Conservation (phyloP, 306 rosid genomes). For the Cicer pinnatifidum region DNA sequence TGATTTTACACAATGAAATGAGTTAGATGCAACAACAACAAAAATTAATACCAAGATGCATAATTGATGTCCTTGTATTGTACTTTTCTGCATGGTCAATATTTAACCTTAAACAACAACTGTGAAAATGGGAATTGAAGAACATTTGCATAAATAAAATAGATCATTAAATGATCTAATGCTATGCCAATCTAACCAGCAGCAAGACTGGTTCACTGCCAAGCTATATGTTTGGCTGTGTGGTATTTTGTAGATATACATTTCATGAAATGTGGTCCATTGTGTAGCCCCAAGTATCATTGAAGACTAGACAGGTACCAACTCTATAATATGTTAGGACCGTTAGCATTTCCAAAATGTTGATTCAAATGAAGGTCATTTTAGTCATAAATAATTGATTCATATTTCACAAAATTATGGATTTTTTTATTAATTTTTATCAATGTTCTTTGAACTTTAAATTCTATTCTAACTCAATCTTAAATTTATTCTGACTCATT, state of each 20-base stretch:
- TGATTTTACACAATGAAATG: no score
- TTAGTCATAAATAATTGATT: no score
- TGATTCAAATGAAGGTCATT: neutral
- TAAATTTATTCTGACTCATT: no score
- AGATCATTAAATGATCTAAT: slow-evolving; percentile 12
- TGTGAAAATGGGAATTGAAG: slow-evolving; percentile 24
- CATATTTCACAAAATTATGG: no score
- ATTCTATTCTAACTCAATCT: no score
- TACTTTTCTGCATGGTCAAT: slow-evolving; percentile 13
- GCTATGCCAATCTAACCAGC: slow-evolving; percentile 29
- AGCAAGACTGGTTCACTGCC: slow-evolving; percentile 29
- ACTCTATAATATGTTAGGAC: slow-evolving; percentile 36
- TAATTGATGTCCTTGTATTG: neutral
- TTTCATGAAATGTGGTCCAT: slow-evolving; percentile 44
- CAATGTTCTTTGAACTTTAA: no score
- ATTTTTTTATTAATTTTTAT: no score
- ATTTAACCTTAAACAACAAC: neutral
- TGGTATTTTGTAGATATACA: slow-evolving; percentile 28
- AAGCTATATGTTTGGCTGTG: slow-evolving; percentile 41
- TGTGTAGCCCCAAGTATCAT: slow-evolving; percentile 39
- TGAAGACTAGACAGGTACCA: slow-evolving; percentile 34
- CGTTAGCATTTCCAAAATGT: slow-evolving; percentile 28
- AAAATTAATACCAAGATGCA: neutral
- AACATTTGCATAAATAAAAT: neutral
- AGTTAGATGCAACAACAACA: no score